A percentile compares a stretch with the other conserved stretches of the same genome.
Conservation (phyloP, 805 yeast genomes). For the Grigorovia humatica region DNA sequence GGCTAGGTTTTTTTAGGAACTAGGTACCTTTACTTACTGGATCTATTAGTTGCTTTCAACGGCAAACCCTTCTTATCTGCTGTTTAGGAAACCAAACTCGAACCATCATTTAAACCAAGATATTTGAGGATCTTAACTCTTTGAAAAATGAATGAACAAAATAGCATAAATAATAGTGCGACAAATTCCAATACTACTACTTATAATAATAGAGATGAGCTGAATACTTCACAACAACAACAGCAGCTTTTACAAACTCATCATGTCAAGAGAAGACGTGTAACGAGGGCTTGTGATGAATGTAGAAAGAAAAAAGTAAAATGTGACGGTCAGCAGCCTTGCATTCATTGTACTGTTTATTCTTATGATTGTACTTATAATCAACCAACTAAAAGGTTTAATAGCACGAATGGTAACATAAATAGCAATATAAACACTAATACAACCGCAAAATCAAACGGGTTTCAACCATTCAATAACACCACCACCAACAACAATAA, state of each 20-base stretch:
- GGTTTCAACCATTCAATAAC: background rate
- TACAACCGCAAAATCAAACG: background rate
- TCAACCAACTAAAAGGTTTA: slow-evolving; percentile 44
- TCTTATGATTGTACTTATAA: slow-evolving; percentile 77
- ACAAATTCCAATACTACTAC: background rate
- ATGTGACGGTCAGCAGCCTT: slow-evolving; percentile 78
- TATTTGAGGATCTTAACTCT: too few species aligned
- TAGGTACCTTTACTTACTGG: too few species aligned
- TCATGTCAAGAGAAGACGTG: slow-evolving; percentile 29
- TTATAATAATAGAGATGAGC: background rate
- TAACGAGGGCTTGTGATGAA: slow-evolving; percentile 38
- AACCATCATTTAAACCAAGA: too few species aligned
- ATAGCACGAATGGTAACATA: background rate
- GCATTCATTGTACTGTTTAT: slow-evolving; percentile 82
- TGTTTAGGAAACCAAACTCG: too few species aligned
- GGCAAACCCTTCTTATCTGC: too few species aligned
- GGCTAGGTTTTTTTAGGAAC: too few species aligned
- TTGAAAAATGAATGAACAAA: background rate
- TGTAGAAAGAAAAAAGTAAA: slow-evolving; percentile 65
- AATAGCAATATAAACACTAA: background rate
- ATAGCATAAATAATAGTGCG: background rate
- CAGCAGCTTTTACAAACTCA: slow-evolving; percentile 4
- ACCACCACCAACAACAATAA: background rate
- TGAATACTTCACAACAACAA: background rate
- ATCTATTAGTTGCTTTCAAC: too few species aligned